Conservation (phyloP, 2,329 filamentous ascomycete species). For the Colletotrichum abscissum region DNA sequence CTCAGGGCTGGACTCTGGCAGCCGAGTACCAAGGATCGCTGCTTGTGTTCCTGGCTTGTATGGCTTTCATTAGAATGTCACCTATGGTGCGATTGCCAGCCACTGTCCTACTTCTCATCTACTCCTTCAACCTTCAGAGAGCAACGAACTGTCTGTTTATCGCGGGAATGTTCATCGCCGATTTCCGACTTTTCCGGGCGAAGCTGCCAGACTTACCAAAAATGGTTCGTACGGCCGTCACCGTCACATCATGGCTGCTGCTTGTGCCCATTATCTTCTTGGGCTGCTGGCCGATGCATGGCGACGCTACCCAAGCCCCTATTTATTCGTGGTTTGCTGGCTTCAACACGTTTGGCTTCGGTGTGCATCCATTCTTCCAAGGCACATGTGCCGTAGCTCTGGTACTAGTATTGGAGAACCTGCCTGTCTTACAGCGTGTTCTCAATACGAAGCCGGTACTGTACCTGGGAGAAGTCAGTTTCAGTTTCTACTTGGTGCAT, state of each 20-base stretch:
- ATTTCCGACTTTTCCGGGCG: conserved; percentile 5
- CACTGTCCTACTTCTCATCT: conserved; percentile 54
- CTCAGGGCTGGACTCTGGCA: conserved; percentile 73
- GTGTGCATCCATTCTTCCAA: neutral
- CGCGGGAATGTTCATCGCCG: conserved; percentile 20
- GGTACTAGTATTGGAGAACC: conserved; percentile 4
- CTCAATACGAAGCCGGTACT: conserved; percentile 70
- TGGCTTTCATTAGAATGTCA: conserved; percentile 61
- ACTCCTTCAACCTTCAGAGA: conserved; percentile 43
- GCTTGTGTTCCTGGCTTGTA: conserved; percentile 64
- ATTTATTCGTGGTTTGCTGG: neutral
- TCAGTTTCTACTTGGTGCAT: conserved; percentile 72
- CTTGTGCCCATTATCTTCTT: conserved; percentile 8
- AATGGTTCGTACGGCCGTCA: neutral
- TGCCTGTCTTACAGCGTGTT: conserved; percentile 61
- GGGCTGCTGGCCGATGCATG: conserved; percentile 13
- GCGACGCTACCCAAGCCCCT: neutral
- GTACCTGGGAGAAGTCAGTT: conserved; percentile 72
- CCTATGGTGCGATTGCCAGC: conserved; percentile 52
- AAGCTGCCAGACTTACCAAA: neutral
- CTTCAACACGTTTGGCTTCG: neutral
- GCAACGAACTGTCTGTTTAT: conserved; percentile 16
- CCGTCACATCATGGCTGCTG: neutral
- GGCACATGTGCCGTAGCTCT: conserved; percentile 11
- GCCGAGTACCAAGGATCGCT: conserved; percentile 69